Percentiles rank a stretch among this genome's conserved stretches.
Conservation (phyloP, 2,329 filamentous ascomycete genomes). For the Trichoderma polysporum region DNA sequence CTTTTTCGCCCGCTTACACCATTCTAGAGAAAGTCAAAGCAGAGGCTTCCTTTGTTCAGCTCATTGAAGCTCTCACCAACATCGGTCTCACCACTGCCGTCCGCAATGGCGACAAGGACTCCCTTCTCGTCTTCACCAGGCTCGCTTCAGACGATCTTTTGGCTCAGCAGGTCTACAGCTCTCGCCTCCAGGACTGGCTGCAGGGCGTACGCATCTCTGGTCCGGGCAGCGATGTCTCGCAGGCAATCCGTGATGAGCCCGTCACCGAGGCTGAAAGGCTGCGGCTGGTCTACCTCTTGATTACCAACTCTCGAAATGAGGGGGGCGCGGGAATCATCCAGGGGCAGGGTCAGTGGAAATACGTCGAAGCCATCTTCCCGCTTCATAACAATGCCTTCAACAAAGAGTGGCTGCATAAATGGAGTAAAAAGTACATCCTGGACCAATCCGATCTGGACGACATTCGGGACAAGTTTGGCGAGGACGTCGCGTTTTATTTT, state of each 20-base stretch:
- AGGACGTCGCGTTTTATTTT: conserved; percentile 91
- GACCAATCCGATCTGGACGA: conserved; percentile 66
- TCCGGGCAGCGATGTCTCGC: conserved; percentile 69
- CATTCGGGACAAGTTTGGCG: conserved; percentile 75
- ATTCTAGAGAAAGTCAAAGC: conserved; percentile 65
- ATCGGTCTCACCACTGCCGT: conserved; percentile 89
- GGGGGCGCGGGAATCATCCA: conserved; percentile 78
- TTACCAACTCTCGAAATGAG: conserved; percentile 69
- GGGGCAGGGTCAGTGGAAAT: conserved; percentile 66
- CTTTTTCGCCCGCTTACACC: not conserved
- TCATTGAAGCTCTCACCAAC: conserved; percentile 70
- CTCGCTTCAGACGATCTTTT: conserved; percentile 75
- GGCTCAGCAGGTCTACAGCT: conserved; percentile 77
- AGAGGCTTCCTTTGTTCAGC: conserved; percentile 71
- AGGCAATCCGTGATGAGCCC: conserved; percentile 69
- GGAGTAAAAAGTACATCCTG: conserved; percentile 70
- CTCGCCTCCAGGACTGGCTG: conserved; percentile 90
- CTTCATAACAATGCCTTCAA: conserved; percentile 78
- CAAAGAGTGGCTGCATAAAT: conserved; percentile 70
- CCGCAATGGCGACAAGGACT: conserved; percentile 71
- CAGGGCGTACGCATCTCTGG: conserved; percentile 78
- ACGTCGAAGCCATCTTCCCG: conserved; percentile 72
- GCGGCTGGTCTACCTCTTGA: conserved; percentile 81
- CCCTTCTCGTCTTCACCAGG: conserved; percentile 79
- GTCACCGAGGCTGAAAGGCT: conserved; percentile 86